Conservation (phyloP, 2,329 filamentous ascomycete species). For the Chaetothyriales sp. region DNA sequence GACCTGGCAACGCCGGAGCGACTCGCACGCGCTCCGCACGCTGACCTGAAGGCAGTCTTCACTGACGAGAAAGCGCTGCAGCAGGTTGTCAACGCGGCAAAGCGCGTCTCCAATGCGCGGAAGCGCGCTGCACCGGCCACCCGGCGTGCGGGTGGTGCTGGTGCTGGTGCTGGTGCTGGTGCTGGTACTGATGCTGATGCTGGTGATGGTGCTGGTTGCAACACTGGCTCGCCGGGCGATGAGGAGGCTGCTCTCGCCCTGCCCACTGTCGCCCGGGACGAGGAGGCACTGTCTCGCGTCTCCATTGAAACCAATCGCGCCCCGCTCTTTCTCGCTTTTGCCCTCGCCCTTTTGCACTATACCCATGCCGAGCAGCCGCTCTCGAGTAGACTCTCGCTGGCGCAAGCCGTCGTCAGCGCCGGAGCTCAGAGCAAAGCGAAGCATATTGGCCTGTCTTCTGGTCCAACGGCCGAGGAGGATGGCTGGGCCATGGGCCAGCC, state of each 20-base stretch:
- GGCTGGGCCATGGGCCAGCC: conserved; percentile 66
- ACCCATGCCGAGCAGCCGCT: conserved; percentile 77
- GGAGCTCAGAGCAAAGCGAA: conserved; percentile 67
- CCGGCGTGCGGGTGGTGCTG: conserved; percentile 3
- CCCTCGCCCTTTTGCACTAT: conserved; percentile 56
- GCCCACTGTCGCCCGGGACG: conserved; percentile 17
- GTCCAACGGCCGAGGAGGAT: conserved; percentile 52
- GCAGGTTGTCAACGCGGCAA: conserved; percentile 44
- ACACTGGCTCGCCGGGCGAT: conserved; percentile 23
- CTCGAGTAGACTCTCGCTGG: conserved; percentile 70
- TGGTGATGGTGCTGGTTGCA: conserved; percentile 14
- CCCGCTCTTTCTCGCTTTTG: conserved; percentile 69
- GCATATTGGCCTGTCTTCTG: conserved; percentile 57
- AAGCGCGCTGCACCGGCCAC: conserved; percentile 34
- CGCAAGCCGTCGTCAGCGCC: conserved; percentile 69
- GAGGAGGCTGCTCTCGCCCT: conserved; percentile 25
- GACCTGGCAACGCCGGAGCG: conserved; percentile 30
- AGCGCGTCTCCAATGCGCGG: conserved; percentile 37
- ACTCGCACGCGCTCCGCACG: conserved; percentile 36
- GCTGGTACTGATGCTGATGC: neutral
- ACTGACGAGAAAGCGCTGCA: conserved; percentile 42
- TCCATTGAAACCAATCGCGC: conserved; percentile 63
- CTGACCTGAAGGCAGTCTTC: conserved; percentile 31
- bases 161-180: conserved; percentile 13
- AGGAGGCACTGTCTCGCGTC: conserved; percentile 42